These are phyloP conservation scores for Plectosphaerella cucumerina DNA, from an alignment of 2,329 filamentous ascomycete genomes.

Conservation along the genomic window DNA sequence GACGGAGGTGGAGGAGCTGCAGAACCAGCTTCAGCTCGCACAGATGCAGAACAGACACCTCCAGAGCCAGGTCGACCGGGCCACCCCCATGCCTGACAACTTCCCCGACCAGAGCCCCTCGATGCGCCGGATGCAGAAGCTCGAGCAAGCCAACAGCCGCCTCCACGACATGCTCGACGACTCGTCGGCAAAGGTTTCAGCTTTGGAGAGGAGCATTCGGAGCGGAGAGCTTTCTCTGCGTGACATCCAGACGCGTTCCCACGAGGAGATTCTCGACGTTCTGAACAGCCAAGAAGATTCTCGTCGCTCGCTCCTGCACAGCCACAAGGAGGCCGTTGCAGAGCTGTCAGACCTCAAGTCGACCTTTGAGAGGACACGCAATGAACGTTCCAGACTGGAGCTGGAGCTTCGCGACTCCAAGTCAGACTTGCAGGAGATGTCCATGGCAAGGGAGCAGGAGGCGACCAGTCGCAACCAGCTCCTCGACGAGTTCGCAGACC, in stretches of 20 bases:
- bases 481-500: conserved; percentile 85
- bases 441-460: conserved; percentile 78
- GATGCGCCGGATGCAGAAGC: conserved; percentile 76
- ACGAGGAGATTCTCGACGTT: conserved; percentile 89
- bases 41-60: conserved; percentile 96
- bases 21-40: conserved; percentile 88
- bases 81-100: conserved; percentile 57
- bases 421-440: conserved; percentile 80
- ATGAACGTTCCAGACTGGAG: conserved; percentile 73
- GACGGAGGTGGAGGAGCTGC: conserved; percentile 83
- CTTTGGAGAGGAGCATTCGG: conserved; percentile 79
- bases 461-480: conserved; percentile 82
- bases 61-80: conserved; percentile 77
- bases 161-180: conserved; percentile 94
- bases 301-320: conserved; percentile 72
- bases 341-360: conserved; percentile 85
- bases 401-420: conserved; percentile 81
- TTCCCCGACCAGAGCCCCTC: conserved; percentile 72
- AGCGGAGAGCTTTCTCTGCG: conserved; percentile 84
- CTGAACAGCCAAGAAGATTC: conserved; percentile 92
- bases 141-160: conserved; percentile 87
- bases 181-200: conserved; percentile 86
- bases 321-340: conserved; percentile 78
- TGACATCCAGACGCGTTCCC: conserved; percentile 87
- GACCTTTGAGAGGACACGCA: conserved; percentile 82